A percentile compares a stretch with the other conserved stretches of the same genome.
These are phyloP conservation scores for Amesomyces nigricolor DNA, from an alignment of 2,329 filamentous ascomycete genomes.

Conservation along the genomic window DNA sequence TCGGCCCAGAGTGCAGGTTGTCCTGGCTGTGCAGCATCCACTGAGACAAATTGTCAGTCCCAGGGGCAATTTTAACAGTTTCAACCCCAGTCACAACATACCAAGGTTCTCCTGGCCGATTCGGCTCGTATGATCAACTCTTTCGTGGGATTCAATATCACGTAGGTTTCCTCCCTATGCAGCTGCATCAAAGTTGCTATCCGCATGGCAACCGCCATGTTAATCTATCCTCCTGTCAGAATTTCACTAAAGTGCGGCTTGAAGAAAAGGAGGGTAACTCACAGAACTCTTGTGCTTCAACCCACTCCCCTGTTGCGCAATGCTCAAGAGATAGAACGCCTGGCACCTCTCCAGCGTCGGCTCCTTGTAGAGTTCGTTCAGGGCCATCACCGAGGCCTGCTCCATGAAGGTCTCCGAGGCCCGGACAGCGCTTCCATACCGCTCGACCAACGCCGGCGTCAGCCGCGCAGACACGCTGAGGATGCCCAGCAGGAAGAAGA, in stretches of 20 bases:
- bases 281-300: slow-evolving; percentile 50
- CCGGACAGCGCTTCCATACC: slow-evolving; percentile 46
- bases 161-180: slow-evolving; percentile 51
- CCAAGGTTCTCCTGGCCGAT: slow-evolving; percentile 52
- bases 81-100: slow-evolving; percentile 29
- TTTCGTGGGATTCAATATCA: slow-evolving; percentile 37
- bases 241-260: background rate
- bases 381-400: slow-evolving; percentile 42
- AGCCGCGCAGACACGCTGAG: slow-evolving; percentile 53
- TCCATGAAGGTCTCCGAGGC: slow-evolving; percentile 51
- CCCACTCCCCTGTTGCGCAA: slow-evolving; percentile 54
- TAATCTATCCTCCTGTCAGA: slow-evolving; percentile 39
- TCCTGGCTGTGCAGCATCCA: slow-evolving; percentile 58
- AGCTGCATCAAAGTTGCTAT: slow-evolving; percentile 52
- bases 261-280: slow-evolving; percentile 26
- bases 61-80: background rate
- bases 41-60: slow-evolving; percentile 29
- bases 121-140: slow-evolving; percentile 46
- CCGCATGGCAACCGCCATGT: slow-evolving; percentile 50
- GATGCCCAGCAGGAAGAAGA: slow-evolving; percentile 51
- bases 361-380: slow-evolving; percentile 46
- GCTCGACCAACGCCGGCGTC: slow-evolving; percentile 42
- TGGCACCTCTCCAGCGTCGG: slow-evolving; percentile 52
- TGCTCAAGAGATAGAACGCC: slow-evolving; percentile 53
- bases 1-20: slow-evolving; percentile 49